Conservation (phyloP, 257 asterid species). For the Scutellaria barbata region DNA sequence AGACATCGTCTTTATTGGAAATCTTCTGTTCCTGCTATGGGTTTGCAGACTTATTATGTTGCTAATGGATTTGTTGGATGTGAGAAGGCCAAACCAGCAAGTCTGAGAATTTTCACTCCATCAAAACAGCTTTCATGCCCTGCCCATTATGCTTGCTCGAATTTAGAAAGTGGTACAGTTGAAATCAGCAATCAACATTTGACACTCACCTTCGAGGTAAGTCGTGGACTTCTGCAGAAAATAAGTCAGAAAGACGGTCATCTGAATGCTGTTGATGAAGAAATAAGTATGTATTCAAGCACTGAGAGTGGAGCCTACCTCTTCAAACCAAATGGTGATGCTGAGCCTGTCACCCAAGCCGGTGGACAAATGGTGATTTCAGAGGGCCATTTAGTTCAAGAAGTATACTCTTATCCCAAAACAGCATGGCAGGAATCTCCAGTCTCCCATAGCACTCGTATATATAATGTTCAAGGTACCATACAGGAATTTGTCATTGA, state of each 20-base stretch:
- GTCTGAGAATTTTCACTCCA: slow-evolving; percentile 49
- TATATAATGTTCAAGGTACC: slow-evolving; percentile 60
- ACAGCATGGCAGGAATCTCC: slow-evolving; percentile 74
- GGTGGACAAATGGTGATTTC: slow-evolving; percentile 74
- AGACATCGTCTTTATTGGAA: slow-evolving; percentile 93
- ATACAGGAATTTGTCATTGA: slow-evolving; percentile 79
- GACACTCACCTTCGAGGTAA: slow-evolving; percentile 61
- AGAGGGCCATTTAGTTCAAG: slow-evolving; percentile 83
- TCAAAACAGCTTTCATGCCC: slow-evolving; percentile 70
- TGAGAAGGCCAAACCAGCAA: slow-evolving; percentile 94
- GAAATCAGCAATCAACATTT: slow-evolving; percentile 68
- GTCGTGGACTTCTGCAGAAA: slow-evolving; percentile 74
- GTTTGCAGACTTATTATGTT: slow-evolving; percentile 91
- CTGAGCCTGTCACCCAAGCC: slow-evolving; percentile 58
- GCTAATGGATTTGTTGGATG: slow-evolving; percentile 98
- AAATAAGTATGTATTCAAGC: slow-evolving; percentile 80
- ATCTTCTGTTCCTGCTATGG: slow-evolving; percentile 88
- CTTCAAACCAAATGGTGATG: slow-evolving; percentile 89
- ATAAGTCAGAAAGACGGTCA: slow-evolving; percentile 58
- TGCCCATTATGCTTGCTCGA: slow-evolving; percentile 66
- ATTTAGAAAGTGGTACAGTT: slow-evolving; percentile 61
- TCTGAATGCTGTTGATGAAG: slow-evolving; percentile 63
- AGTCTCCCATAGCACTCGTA: slow-evolving; percentile 84
- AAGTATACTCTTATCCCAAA: slow-evolving; percentile 75
- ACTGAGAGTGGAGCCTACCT: slow-evolving; percentile 92